Conservation (phyloP, 305 asterid species). For the Solanum hybrid region DNA sequence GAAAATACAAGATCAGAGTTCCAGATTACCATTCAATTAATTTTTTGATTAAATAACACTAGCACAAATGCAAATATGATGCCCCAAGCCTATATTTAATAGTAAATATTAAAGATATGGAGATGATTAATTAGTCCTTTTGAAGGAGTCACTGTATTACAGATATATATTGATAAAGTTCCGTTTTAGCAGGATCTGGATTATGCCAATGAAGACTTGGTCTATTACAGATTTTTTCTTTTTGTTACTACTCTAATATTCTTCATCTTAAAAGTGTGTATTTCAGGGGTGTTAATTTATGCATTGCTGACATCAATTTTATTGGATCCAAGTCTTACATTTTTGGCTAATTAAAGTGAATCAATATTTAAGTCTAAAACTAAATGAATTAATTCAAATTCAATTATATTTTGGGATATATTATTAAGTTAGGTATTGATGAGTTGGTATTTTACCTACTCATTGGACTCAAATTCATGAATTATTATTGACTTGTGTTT, state of each 20-base stretch:
- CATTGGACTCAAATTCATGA: neutral
- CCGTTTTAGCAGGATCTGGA: neutral
- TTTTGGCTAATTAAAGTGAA: neutral
- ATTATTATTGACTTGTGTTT: neutral
- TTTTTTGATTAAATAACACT: neutral
- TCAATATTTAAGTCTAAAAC: neutral
- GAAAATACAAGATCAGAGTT: neutral
- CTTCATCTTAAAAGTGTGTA: neutral
- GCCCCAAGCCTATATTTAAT: neutral
- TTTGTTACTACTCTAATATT: neutral
- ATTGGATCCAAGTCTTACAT: neutral
- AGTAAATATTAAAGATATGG: neutral
- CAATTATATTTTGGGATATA: neutral
- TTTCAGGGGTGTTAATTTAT: neutral
- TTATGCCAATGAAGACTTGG: neutral
- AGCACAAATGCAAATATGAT: neutral
- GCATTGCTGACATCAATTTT: neutral
- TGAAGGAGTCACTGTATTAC: neutral
- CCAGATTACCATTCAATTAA: neutral
- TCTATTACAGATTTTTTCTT: neutral
- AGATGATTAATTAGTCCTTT: neutral
- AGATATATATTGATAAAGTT: neutral
- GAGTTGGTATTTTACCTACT: neutral
- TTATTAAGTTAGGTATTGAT: neutral
- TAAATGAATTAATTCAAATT: neutral